Evolutionary conservation across 305 asterid species (phyloP), one percentile per base, ranked within the genome.

Genomic region (Fraxinus floribunda): DNA sequence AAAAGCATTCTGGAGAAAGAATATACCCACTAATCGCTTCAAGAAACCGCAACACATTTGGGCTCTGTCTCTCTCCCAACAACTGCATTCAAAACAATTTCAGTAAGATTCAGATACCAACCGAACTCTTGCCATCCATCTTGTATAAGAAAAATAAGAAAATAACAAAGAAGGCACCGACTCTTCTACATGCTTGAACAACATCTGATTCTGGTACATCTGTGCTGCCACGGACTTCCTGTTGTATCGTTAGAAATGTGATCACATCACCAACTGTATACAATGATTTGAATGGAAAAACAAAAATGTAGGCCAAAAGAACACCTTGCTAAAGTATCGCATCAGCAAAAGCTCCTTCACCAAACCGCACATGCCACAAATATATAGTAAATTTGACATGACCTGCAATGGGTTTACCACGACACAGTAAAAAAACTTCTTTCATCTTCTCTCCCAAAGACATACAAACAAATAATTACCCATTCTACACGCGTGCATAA

Each of bases 321-420:
- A 71, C 39, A 93, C 99, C 98, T 94, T 96, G 94, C 99, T 94
- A 88, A 96, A 96, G 90, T 91, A 96, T 79, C 99, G 97, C 90
- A 92, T 89, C 83, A 96, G 95, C 90, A 96, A 82, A 78, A 96
- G 84, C 86, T 96, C 98, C 90, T 94, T 93, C 66, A 90, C 94
- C 84, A 96, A 73, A 60, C 93, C 86, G 83, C 97, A 93, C 94
- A 91, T 93, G 81, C 99, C 99, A 83, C 98, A 93, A 70, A 91
- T 87, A 89, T 93, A 94, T 22, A 96, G 97, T 81, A 96, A 84
- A 87, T 94, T 96, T 84, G 98, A 89, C 95, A 91, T 88, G 85
- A 94, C 93, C 99, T 96, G 94, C 87, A 83, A 86, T 83, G 78
- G 80, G 82, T 81, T 70, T 9, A 83, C 66, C 36, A 78, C 75